Evolutionary conservation across 495 filamentous ascomycete species (phyloP).

Genomic region (Penicillium crystallinum): DNA sequence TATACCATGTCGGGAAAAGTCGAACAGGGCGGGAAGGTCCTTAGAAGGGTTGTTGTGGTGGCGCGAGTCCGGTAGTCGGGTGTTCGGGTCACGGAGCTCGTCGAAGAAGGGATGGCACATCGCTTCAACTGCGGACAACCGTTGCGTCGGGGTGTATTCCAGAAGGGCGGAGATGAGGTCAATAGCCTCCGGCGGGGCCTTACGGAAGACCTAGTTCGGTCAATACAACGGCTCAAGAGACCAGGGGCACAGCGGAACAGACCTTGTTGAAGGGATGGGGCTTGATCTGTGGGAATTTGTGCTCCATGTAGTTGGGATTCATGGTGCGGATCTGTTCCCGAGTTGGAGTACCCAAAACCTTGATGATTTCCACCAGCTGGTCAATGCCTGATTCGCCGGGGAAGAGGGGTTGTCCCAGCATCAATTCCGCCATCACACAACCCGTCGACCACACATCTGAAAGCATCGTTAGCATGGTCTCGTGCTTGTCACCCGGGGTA

Average conservation of each 20-base stretch:
- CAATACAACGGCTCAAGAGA: conserved; percentile 7
- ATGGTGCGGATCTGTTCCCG: conserved; percentile 98
- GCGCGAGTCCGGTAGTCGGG: conserved; percentile 87
- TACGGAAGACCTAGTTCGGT: conserved; percentile 75
- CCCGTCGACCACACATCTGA: conserved; percentile 99
- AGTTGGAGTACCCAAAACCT: conserved; percentile 96
- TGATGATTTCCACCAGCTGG: conserved; percentile 98
- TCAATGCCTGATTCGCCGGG: conserved; percentile 99
- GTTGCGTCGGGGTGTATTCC: conserved; percentile 96
- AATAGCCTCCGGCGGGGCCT: conserved; percentile 86
- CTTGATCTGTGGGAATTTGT: conserved; percentile 99
- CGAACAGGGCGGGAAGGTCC: conserved; percentile 83
- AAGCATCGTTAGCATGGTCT: too few relatives aligned
- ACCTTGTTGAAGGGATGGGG: conserved; percentile 97
- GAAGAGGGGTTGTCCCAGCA: conserved; percentile 97
- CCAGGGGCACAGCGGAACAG: conserved; percentile 10
- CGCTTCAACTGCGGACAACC: conserved; percentile 87
- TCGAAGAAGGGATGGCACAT: conserved; percentile 99
- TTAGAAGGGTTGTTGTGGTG: conserved; percentile 69
- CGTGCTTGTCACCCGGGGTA: too few relatives aligned
- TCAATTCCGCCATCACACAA: conserved; percentile 98
- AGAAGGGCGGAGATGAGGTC: conserved; percentile 89
- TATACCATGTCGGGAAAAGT: conserved; percentile 92
- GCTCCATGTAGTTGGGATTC: conserved; percentile 99
- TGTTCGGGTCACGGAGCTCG: conserved; percentile 83